Percentiles rank a stretch among this genome's conserved stretches.
These are phyloP conservation scores for Spathaspora girioi DNA, from an alignment of 805 yeast species.

Conservation along the genomic window DNA sequence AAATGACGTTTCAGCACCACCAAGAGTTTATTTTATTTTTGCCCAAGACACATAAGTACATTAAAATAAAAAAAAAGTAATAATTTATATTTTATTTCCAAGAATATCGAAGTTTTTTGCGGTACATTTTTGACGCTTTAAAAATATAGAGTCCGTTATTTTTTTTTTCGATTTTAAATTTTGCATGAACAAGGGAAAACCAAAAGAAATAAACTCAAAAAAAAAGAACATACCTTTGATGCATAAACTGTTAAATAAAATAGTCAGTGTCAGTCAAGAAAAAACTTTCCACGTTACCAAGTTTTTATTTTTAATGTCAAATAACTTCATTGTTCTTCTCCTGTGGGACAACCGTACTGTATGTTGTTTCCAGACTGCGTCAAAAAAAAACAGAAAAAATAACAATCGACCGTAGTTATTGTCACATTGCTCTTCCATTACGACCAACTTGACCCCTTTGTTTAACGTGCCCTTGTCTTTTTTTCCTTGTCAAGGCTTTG, in stretches of 20 bases:
- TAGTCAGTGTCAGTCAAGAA: not conserved
- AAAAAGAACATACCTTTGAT: not conserved
- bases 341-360: not conserved
- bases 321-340: not conserved
- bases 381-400: not conserved
- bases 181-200: not conserved
- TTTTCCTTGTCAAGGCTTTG: not conserved
- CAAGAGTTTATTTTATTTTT: not conserved
- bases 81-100: not conserved
- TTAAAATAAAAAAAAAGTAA: not conserved
- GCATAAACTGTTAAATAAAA: not conserved
- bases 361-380: not conserved
- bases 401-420: not conserved
- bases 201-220: not conserved
- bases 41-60: not conserved
- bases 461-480: not conserved
- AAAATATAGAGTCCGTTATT: not conserved
- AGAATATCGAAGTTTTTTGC: not conserved
- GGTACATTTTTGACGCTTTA: not conserved
- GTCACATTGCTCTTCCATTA: not conserved
- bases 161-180: not conserved
- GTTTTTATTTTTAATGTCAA: not conserved
- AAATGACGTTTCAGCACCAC: not conserved
- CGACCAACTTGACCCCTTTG: not conserved
- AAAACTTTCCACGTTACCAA: not conserved